A percentile compares a stretch with the other conserved stretches of the same genome.
Evolutionary conservation across 1,284 basidiomycete species (phyloP).

Genomic region (Mrakiaceae sp.): DNA sequence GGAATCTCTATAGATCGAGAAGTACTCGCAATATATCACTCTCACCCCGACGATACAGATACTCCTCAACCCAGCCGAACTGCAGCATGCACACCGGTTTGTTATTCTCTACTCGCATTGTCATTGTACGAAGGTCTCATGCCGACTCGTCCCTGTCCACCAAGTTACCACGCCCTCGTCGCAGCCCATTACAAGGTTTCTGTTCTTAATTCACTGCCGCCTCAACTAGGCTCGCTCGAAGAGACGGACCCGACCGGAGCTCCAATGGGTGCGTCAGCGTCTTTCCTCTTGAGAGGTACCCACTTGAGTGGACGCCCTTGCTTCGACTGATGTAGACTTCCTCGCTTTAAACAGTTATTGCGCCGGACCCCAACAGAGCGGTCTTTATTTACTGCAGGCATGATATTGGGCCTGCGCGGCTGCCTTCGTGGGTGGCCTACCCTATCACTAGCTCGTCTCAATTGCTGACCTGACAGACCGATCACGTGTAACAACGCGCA

Average conservation of each 20-base stretch:
- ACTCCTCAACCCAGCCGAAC: slow-evolving; percentile 63
- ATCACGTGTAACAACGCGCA: slow-evolving; percentile 12
- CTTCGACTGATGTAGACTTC: slow-evolving; percentile 1
- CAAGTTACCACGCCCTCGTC: slow-evolving; percentile 57
- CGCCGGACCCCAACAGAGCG: slow-evolving; percentile 58
- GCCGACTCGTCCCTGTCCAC: background rate
- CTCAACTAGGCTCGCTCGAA: slow-evolving; percentile 57
- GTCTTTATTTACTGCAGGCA: slow-evolving; percentile 67
- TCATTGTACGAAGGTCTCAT: too few relatives aligned
- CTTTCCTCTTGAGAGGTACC: slow-evolving; percentile 2
- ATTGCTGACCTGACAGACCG: slow-evolving; percentile 28
- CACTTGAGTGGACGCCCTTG: background rate
- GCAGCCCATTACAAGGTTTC: slow-evolving; percentile 61
- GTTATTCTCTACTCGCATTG: slow-evolving; percentile 18
- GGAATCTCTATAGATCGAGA: slow-evolving; percentile 55
- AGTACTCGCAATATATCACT: slow-evolving; percentile 64
- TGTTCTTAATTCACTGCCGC: slow-evolving; percentile 66
- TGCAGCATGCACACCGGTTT: slow-evolving; percentile 61
- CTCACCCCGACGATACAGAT: slow-evolving; percentile 54
- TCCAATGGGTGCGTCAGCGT: slow-evolving; percentile 54
- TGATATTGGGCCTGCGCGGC: slow-evolving; percentile 53
- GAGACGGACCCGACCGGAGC: slow-evolving; percentile 51
- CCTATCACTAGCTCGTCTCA: too few relatives aligned
- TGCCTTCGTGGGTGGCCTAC: slow-evolving; percentile 52
- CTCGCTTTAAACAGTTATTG: slow-evolving; percentile 44